phyloP scores from a whole-genome alignment of 2,329 filamentous ascomycete genomes.

The Ambrosiella beaveri region DNA sequence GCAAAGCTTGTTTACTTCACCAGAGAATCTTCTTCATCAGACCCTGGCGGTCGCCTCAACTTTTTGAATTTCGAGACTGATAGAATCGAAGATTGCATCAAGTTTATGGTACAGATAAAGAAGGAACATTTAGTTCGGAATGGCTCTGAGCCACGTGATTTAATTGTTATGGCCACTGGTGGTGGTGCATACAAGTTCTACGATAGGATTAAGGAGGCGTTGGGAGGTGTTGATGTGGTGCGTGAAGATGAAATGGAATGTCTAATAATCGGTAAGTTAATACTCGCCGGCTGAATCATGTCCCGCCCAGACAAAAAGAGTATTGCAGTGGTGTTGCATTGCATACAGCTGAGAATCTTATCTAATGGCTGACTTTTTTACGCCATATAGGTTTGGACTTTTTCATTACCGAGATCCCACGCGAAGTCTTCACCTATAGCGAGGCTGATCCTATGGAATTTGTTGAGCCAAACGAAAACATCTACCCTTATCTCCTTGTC shows the following conservation, averaged over 20 bases:
- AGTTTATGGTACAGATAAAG: slow-evolving; percentile 76
- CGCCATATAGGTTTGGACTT: slow-evolving; percentile 63
- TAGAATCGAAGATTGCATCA: slow-evolving; percentile 79
- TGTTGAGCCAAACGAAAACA: slow-evolving; percentile 54
- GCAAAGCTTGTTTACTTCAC: slow-evolving; percentile 97
- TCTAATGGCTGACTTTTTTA: slow-evolving; percentile 12
- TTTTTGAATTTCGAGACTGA: slow-evolving; percentile 96
- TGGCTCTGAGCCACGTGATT: slow-evolving; percentile 49
- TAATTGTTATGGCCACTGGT: slow-evolving; percentile 90
- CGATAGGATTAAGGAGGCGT: slow-evolving; percentile 65
- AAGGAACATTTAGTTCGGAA: slow-evolving; percentile 63
- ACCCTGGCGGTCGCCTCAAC: slow-evolving; percentile 77
- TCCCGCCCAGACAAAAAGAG: not conserved
- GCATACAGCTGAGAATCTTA: slow-evolving; percentile 1
- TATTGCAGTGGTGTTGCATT: slow-evolving; percentile 1
- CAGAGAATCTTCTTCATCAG: slow-evolving; percentile 60
- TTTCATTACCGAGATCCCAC: slow-evolving; percentile 94
- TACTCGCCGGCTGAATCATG: not conserved
- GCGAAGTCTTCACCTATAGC: slow-evolving; percentile 93
- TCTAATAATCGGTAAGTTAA: slow-evolving; percentile 62
- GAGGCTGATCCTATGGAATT: slow-evolving; percentile 85
- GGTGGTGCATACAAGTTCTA: slow-evolving; percentile 96
- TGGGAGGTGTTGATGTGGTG: slow-evolving; percentile 66
- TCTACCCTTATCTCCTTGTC: slow-evolving; percentile 92
- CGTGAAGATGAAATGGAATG: slow-evolving; percentile 98